These are phyloP conservation scores for Cadophora sp. DNA, from an alignment of 2,329 filamentous ascomycete genomes.

Conservation along the genomic window DNA sequence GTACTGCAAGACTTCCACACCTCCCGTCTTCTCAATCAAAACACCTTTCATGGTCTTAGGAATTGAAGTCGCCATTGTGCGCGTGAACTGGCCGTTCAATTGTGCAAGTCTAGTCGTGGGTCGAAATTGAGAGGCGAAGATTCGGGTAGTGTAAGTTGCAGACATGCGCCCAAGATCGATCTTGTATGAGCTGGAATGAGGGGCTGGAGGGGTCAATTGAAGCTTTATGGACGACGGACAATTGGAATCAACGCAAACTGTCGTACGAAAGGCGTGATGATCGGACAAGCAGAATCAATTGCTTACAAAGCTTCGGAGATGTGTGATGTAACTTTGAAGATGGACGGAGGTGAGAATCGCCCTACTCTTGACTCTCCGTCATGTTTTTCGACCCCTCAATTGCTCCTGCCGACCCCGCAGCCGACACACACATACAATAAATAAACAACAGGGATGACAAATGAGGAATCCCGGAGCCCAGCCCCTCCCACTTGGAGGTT, in stretches of 20 bases:
- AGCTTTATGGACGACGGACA: background rate
- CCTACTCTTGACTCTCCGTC: too few relatives aligned
- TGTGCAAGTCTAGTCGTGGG: slow-evolving; percentile 22
- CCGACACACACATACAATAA: too few relatives aligned
- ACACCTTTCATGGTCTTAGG: slow-evolving; percentile 63
- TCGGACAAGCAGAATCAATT: slow-evolving; percentile 3
- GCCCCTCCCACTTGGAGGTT: background rate
- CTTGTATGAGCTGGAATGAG: background rate
- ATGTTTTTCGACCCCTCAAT: background rate
- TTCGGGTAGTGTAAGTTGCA: slow-evolving; percentile 21
- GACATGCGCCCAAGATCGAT: slow-evolving; percentile 23
- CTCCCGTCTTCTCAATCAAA: slow-evolving; percentile 74
- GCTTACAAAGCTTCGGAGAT: slow-evolving; percentile 15
- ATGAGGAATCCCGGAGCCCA: background rate
- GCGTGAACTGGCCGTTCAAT: slow-evolving; percentile 24
- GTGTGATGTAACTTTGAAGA: background rate
- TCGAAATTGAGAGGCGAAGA: slow-evolving; percentile 14
- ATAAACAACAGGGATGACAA: background rate
- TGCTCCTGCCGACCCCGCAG: background rate
- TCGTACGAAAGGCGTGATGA: slow-evolving; percentile 1
- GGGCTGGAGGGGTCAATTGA: background rate
- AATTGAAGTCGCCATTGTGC: slow-evolving; percentile 31
- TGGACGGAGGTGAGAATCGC: too few relatives aligned
- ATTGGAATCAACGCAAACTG: background rate
- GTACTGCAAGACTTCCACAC: slow-evolving; percentile 73